Evolutionary conservation across 2,329 filamentous ascomycete species (phyloP).

Genomic region (Amesomyces nigricolor): DNA sequence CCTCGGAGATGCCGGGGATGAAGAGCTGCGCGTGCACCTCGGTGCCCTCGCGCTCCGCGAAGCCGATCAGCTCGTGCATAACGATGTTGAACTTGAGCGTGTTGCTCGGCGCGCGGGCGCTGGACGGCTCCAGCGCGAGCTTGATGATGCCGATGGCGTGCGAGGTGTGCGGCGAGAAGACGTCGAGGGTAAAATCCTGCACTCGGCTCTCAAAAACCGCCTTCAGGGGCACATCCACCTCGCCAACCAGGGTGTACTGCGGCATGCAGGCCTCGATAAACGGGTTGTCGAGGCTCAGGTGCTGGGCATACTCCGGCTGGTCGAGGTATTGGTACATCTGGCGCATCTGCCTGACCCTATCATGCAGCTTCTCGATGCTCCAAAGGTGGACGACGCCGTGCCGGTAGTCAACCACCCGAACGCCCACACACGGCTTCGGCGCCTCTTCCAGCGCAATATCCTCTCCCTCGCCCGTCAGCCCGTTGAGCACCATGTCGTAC

Average conservation of each 20-base stretch:
- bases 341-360: constrained; percentile 84
- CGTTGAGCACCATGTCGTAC: constrained; percentile 93
- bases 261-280: constrained; percentile 90
- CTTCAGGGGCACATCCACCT: constrained; percentile 84
- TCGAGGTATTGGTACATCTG: constrained; percentile 97
- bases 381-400: constrained; percentile 82
- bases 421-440: constrained; percentile 82
- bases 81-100: constrained; percentile 98
- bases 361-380: constrained; percentile 88
- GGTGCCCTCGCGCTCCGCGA: constrained; percentile 90
- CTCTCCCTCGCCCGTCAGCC: constrained; percentile 76
- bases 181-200: constrained; percentile 87
- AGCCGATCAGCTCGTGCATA: constrained; percentile 93
- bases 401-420: constrained; percentile 87
- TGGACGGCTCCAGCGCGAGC: constrained; percentile 86
- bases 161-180: constrained; percentile 86
- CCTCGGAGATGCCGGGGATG: constrained; percentile 82
- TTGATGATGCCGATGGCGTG: constrained; percentile 87
- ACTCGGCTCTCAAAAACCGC: constrained; percentile 93
- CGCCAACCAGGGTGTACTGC: constrained; percentile 85
- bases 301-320: constrained; percentile 88
- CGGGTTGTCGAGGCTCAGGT: constrained; percentile 87
- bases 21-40: constrained; percentile 97
- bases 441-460: constrained; percentile 75
- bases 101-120: constrained; percentile 82